Evolutionary conservation across 163 green algal genomes (phyloP).

Genomic region (Prototheca stagnorum): DNA sequence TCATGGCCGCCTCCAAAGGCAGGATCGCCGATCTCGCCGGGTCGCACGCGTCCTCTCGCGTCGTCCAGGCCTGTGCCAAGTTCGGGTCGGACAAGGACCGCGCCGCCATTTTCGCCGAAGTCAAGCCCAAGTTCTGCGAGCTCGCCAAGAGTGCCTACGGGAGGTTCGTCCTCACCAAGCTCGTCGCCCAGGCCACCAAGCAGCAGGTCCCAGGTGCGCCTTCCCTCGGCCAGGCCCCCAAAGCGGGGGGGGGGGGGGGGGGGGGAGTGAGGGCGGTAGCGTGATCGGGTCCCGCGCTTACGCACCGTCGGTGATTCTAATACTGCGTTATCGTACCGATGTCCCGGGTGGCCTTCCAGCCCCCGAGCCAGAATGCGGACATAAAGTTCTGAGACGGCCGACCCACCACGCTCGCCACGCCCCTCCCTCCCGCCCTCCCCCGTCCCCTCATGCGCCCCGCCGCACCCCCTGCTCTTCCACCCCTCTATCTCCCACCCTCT

Average conservation of each 20-base stretch:
- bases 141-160: constrained; percentile 51
- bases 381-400: too few species aligned
- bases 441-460: too few species aligned
- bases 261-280: not conserved
- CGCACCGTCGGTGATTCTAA: constrained; percentile 1
- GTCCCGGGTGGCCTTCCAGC: too few species aligned
- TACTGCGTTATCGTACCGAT: constrained; percentile 44
- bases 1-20: constrained; percentile 43
- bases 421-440: too few species aligned
- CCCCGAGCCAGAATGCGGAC: too few species aligned
- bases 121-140: constrained; percentile 41
- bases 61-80: constrained; percentile 72
- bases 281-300: not conserved
- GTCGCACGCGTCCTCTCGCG: constrained; percentile 57
- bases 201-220: constrained; percentile 41
- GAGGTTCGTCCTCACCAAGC: constrained; percentile 64
- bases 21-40: constrained; percentile 50
- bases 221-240: too few species aligned
- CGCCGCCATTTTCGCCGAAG: constrained; percentile 40
- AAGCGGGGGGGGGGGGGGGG: constrained; percentile 18
- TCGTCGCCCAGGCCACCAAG: constrained; percentile 43
- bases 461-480: too few species aligned
- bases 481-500: too few species aligned
- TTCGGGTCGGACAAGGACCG: constrained; percentile 29
- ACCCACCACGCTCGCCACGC: too few species aligned